Percentiles rank a stretch among this genome's conserved stretches.
Conservation (phyloP, 192 early-diverging fungal genomes). For the Podila verticillata region DNA sequence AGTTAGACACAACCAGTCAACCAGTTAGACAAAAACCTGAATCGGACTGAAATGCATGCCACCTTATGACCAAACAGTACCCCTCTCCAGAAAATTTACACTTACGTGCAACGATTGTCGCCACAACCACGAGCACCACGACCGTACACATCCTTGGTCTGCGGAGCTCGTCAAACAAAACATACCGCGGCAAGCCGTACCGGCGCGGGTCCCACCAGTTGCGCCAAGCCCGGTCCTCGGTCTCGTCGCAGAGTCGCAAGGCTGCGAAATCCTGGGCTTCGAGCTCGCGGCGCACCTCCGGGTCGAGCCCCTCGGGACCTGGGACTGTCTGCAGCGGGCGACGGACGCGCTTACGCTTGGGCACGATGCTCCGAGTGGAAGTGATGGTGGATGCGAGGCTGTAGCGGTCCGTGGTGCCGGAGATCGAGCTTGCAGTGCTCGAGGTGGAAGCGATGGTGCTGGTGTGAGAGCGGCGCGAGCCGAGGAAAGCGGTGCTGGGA, state of each 20-base stretch:
- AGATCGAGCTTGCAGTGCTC: too few relatives aligned
- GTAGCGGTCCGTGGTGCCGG: neutral
- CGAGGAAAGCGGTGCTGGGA: neutral
- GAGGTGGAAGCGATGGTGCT: neutral
- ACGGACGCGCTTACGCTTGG: constrained; percentile 5
- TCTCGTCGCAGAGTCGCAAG: constrained; percentile 10
- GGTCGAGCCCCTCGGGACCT: constrained; percentile 33
- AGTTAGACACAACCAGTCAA: too few relatives aligned
- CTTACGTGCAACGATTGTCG: constrained; percentile 26
- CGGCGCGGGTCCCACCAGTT: constrained; percentile 35
- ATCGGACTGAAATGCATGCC: too few relatives aligned
- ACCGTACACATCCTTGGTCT: constrained; percentile 24
- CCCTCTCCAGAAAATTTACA: neutral
- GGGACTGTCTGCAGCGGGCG: constrained; percentile 26
- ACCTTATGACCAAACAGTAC: too few relatives aligned
- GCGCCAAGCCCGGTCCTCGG: neutral
- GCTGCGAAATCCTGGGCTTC: constrained; percentile 27
- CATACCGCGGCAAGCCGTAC: constrained; percentile 31
- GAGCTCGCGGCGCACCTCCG: constrained; percentile 18
- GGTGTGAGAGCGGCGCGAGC: neutral
- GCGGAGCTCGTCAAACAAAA: constrained; percentile 17
- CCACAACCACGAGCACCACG: constrained; percentile 9
- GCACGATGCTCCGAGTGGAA: neutral
- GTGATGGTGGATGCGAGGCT: neutral
- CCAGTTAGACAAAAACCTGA: too few relatives aligned